Evolutionary conservation across 2,329 filamentous ascomycete species (phyloP).

Genomic region (Aspergillus neoniger): DNA sequence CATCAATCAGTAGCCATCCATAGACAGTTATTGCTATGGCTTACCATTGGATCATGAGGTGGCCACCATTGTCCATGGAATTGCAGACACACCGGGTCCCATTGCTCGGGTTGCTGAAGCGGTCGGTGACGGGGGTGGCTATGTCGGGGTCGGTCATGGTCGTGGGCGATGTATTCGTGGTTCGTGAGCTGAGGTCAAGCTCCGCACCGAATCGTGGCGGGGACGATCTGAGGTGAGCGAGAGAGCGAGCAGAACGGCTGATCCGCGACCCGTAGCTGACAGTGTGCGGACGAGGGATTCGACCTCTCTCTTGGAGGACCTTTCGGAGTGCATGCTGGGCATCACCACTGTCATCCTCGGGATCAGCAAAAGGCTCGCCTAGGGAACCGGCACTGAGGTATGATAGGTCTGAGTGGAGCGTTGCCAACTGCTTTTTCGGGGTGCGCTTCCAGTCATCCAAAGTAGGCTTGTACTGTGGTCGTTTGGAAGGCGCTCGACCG

Average conservation of each 20-base stretch:
- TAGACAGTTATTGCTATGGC: constrained; percentile 18
- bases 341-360: constrained; percentile 40
- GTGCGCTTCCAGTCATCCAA: constrained; percentile 35
- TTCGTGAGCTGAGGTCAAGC: constrained; percentile 40
- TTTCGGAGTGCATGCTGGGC: constrained; percentile 52
- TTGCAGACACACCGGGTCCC: constrained; percentile 62
- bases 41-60: constrained; percentile 62
- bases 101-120: constrained; percentile 53
- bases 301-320: constrained; percentile 41
- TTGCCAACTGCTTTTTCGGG: constrained; percentile 36
- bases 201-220: constrained; percentile 43
- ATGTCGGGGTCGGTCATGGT: constrained; percentile 54
- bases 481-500: constrained; percentile 27
- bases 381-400: constrained; percentile 34
- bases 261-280: constrained; percentile 33
- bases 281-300: constrained; percentile 29
- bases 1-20: neutral
- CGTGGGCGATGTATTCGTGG: constrained; percentile 51
- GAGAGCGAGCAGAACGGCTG: constrained; percentile 34
- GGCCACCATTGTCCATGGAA: constrained; percentile 54
- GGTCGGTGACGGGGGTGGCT: constrained; percentile 56
- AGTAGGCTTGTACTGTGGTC: constrained; percentile 27
- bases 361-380: constrained; percentile 28
- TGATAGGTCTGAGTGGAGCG: constrained; percentile 35
- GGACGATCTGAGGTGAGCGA: constrained; percentile 45